Evolutionary conservation across 352 stramenopile species (phyloP).

Genomic region (Pythium aquatile): DNA sequence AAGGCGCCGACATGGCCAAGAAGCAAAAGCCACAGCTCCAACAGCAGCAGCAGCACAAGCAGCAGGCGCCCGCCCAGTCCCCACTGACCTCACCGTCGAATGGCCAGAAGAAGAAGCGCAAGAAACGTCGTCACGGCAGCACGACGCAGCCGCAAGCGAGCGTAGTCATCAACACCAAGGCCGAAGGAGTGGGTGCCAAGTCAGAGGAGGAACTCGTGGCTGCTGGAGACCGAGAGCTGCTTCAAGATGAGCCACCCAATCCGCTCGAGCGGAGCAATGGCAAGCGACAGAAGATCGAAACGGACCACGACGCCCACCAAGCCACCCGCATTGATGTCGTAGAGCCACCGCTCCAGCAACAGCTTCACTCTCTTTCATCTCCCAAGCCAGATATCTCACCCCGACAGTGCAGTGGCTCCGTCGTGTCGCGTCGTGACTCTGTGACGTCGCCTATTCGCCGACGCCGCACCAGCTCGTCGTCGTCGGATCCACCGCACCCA

Average conservation of each 20-base stretch:
- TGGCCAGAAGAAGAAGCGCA: constrained; percentile 23
- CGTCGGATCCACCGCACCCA: constrained; percentile 15
- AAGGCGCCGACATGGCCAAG: not conserved
- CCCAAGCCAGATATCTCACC: not conserved
- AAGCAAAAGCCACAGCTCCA: not conserved
- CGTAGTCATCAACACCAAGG: too few relatives aligned
- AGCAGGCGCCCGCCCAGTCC: not conserved
- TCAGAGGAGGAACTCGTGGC: not conserved
- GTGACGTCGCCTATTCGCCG: not conserved
- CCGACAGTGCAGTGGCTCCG: not conserved
- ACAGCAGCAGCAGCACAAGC: not conserved
- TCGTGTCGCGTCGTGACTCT: not conserved
- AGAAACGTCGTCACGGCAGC: constrained; percentile 23
- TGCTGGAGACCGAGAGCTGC: not conserved
- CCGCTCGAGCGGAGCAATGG: not conserved
- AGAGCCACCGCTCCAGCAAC: not conserved
- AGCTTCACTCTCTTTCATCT: not conserved
- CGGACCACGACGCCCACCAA: constrained; percentile 7
- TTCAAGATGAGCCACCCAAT: too few relatives aligned
- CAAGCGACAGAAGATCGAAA: constrained; percentile 8
- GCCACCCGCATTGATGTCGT: not conserved
- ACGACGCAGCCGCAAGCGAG: not conserved
- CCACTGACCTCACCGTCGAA: constrained; percentile 7
- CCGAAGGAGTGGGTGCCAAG: not conserved
- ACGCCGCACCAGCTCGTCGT: constrained; percentile 20